Evolutionary conservation across 2,329 filamentous ascomycete genomes (phyloP).

Genomic region (Sclerotinia spermophila): DNA sequence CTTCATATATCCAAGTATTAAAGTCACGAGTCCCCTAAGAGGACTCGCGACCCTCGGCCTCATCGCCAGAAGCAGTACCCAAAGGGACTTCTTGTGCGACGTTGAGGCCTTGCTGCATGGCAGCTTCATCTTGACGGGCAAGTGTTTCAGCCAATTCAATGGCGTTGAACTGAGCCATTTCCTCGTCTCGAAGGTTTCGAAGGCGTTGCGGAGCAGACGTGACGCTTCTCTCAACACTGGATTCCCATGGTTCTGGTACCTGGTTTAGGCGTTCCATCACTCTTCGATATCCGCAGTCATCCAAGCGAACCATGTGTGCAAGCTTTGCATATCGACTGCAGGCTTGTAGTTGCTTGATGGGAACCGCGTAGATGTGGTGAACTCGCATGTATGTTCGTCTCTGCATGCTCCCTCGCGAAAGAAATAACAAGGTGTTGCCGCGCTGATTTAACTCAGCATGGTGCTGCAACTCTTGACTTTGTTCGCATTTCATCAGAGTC

Average conservation of each 20-base stretch:
- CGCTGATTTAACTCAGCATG: background rate
- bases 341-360: background rate
- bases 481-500: background rate
- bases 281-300: background rate
- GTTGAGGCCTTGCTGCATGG: background rate
- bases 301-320: background rate
- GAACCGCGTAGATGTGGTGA: constrained; percentile 8
- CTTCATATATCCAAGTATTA: background rate
- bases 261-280: background rate
- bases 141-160: background rate
- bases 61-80: background rate
- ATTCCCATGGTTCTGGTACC: background rate
- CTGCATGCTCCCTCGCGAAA: background rate
- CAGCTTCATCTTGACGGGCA: background rate
- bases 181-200: background rate
- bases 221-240: background rate
- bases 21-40: background rate
- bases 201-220: background rate
- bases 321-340: background rate
- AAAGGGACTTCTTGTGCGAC: background rate
- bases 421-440: background rate
- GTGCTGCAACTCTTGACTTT: background rate
- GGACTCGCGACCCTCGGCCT: no score
- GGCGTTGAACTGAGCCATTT: background rate
- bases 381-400: background rate